phyloP scores from a whole-genome alignment of 2,329 filamentous ascomycete species.

The Penicillium sp. region DNA sequence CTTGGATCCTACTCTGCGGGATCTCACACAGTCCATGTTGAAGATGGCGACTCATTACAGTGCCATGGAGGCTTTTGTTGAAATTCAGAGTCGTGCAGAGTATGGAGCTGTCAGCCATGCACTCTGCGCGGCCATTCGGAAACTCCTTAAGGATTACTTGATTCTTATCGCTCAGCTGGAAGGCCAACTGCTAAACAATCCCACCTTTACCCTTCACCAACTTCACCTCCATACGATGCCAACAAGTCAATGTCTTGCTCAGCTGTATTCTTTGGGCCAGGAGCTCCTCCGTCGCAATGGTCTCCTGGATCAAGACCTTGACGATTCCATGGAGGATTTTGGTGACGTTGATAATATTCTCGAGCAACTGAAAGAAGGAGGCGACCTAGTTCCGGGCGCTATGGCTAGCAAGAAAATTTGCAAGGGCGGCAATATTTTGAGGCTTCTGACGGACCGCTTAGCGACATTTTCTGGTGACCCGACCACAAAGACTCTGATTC shows the following conservation, averaged over 20 bases:
- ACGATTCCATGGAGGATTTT: slow-evolving; percentile 68
- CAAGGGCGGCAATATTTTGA: slow-evolving; percentile 94
- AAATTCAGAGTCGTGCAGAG: slow-evolving; percentile 88
- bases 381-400: slow-evolving; percentile 73
- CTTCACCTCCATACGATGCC: slow-evolving; percentile 88
- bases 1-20: slow-evolving; percentile 85
- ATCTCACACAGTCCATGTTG: slow-evolving; percentile 83
- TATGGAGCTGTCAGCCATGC: slow-evolving; percentile 95
- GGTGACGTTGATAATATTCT: slow-evolving; percentile 92
- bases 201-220: slow-evolving; percentile 86
- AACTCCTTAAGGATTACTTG: slow-evolving; percentile 87
- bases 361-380: slow-evolving; percentile 82
- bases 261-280: slow-evolving; percentile 81
- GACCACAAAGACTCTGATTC: slow-evolving; percentile 76
- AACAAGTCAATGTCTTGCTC: slow-evolving; percentile 85
- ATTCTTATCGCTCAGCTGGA: slow-evolving; percentile 91
- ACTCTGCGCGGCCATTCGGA: slow-evolving; percentile 89
- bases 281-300: slow-evolving; percentile 87
- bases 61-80: slow-evolving; percentile 86
- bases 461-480: slow-evolving; percentile 93
- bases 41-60: slow-evolving; percentile 93
- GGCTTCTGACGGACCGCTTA: slow-evolving; percentile 77
- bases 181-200: slow-evolving; percentile 84
- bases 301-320: slow-evolving; percentile 70
- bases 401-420: slow-evolving; percentile 87